Evolutionary conservation across 192 early-diverging fungal genomes (phyloP).

Genomic region (Dissophora ornata): DNA sequence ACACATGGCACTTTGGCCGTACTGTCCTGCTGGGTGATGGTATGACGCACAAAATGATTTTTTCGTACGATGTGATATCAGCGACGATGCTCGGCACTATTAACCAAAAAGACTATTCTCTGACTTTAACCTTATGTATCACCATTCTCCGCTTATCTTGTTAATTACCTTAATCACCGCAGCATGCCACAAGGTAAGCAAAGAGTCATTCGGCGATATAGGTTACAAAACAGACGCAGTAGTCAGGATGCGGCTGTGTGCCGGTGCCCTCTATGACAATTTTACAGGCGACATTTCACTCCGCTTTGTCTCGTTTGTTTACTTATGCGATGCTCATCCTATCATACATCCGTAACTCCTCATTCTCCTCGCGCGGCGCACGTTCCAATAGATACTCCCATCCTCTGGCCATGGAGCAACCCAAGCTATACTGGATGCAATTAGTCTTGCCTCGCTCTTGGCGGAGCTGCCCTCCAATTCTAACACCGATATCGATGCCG

Average conservation of each 20-base stretch:
- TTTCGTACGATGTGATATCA: too few relatives aligned
- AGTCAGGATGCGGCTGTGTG: background rate
- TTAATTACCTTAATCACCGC: background rate
- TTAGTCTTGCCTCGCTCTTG: slow-evolving; percentile 40
- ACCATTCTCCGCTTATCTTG: background rate
- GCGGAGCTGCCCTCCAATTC: slow-evolving; percentile 41
- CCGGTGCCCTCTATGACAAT: background rate
- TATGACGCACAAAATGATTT: slow-evolving; percentile 10
- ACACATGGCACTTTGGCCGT: slow-evolving; percentile 46
- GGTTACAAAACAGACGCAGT: background rate
- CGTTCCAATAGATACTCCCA: slow-evolving; percentile 18
- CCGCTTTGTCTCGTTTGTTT: background rate
- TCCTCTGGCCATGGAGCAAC: slow-evolving; percentile 44
- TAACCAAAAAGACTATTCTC: too few relatives aligned
- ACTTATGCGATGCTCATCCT: too few relatives aligned
- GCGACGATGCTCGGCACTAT: too few relatives aligned
- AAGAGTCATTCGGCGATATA: too few relatives aligned
- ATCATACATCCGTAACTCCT: too few relatives aligned
- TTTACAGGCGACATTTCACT: background rate
- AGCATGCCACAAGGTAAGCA: slow-evolving; percentile 38
- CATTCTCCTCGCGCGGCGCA: too few relatives aligned
- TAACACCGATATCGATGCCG: slow-evolving; percentile 30
- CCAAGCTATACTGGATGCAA: slow-evolving; percentile 34
- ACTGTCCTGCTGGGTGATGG: slow-evolving; percentile 38
- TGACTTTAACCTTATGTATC: too few relatives aligned